Conservation (phyloP, 228 moss, liverwort and hornwort genomes). For the Sphagnum magellanicum region DNA sequence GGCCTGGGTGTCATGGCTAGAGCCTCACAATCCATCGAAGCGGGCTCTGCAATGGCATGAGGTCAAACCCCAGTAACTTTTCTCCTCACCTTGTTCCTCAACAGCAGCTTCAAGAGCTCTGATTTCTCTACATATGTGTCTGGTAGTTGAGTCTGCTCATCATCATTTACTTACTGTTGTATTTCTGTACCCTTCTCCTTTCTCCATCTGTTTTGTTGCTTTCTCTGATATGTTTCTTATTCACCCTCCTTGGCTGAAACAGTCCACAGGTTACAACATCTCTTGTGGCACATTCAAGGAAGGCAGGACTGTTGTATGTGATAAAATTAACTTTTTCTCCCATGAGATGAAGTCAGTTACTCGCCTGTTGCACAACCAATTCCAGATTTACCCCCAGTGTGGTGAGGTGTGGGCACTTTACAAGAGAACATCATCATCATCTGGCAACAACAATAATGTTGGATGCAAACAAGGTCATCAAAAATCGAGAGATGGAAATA, state of each 20-base stretch:
- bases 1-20: slow-evolving; percentile 19
- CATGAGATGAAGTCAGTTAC: slow-evolving; percentile 13
- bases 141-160: too few relatives aligned
- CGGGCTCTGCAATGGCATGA: slow-evolving; percentile 3
- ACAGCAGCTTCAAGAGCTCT: too few relatives aligned
- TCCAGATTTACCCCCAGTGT: slow-evolving; percentile 19
- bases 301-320: slow-evolving; percentile 8
- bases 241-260: background rate
- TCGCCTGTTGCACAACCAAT: background rate
- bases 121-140: too few relatives aligned
- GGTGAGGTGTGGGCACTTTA: slow-evolving; percentile 30
- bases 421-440: background rate
- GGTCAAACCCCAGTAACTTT: slow-evolving; percentile 10
- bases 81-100: too few relatives aligned
- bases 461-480: too few relatives aligned
- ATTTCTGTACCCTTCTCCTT: too few relatives aligned
- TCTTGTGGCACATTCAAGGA: slow-evolving; percentile 36
- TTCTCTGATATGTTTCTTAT: background rate
- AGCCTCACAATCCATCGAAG: slow-evolving; percentile 15
- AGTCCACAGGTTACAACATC: slow-evolving; percentile 14
- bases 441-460: too few relatives aligned
- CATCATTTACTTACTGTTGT: too few relatives aligned
- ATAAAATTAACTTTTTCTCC: slow-evolving; percentile 30
- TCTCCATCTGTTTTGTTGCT: too few relatives aligned
- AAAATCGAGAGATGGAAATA: too few relatives aligned